A percentile compares a stretch with the other conserved stretches of the same genome.
Conservation (phyloP, 768 basidiomycete genomes). For the Trametes cinnabarina region DNA sequence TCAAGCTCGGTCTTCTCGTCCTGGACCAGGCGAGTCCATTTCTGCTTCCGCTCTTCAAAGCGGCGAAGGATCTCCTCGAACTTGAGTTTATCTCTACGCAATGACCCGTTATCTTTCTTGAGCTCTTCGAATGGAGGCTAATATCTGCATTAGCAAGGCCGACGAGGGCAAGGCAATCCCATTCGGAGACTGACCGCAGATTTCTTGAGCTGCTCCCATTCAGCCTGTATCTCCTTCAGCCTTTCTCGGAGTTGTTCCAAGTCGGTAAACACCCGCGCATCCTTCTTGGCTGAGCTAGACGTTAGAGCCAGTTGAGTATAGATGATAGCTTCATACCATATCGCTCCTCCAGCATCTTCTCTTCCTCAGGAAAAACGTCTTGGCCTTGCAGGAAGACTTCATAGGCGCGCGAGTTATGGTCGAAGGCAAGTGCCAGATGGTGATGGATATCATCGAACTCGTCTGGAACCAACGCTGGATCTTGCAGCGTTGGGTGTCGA, state of each 20-base stretch:
- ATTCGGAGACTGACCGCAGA: constrained; percentile 47
- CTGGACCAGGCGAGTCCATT: constrained; percentile 62
- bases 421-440: constrained; percentile 74
- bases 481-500: constrained; percentile 66
- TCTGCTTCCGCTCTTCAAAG: constrained; percentile 67
- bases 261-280: constrained; percentile 63
- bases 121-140: constrained; percentile 59
- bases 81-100: constrained; percentile 75
- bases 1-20: constrained; percentile 64
- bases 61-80: constrained; percentile 72
- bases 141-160: not conserved
- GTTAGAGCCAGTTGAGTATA: constrained; percentile 1
- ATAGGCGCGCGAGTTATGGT: constrained; percentile 69
- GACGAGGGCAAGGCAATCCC: no score
- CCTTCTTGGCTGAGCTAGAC: constrained; percentile 55
- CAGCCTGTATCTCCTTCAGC: constrained; percentile 46
- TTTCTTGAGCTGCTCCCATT: constrained; percentile 57
- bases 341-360: constrained; percentile 66
- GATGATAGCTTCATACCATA: constrained; percentile 54
- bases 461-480: constrained; percentile 57
- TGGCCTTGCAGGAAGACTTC: constrained; percentile 61
- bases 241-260: constrained; percentile 55
- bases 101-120: constrained; percentile 56
- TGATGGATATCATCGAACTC: constrained; percentile 75
- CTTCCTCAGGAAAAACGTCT: constrained; percentile 69